Conservation (phyloP, 1,284 basidiomycete species). For the Bjerkandera adusta region DNA sequence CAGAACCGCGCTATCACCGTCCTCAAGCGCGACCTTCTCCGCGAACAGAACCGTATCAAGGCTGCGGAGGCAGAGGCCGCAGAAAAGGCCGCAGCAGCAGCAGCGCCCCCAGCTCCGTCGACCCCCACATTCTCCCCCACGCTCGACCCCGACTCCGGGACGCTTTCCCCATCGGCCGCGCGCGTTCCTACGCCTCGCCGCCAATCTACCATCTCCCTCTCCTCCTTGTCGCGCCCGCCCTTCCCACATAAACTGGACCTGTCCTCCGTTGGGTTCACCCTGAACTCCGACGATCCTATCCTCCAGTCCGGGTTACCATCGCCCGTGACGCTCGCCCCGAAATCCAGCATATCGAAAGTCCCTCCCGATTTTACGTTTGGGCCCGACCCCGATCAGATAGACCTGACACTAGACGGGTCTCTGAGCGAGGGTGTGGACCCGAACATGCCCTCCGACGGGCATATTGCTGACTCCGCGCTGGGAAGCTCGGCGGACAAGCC, state of each 20-base stretch:
- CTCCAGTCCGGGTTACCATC: slow-evolving; percentile 62
- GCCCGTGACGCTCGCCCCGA: slow-evolving; percentile 75
- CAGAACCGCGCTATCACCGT: slow-evolving; percentile 69
- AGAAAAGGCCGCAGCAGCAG: slow-evolving; percentile 21
- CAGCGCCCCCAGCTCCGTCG: slow-evolving; percentile 11
- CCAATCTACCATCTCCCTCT: slow-evolving; percentile 72
- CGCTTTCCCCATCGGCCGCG: slow-evolving; percentile 8
- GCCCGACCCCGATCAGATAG: slow-evolving; percentile 37
- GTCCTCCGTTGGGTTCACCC: slow-evolving; percentile 59
- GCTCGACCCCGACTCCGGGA: slow-evolving; percentile 13
- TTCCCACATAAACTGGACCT: slow-evolving; percentile 74
- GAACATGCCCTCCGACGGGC: slow-evolving; percentile 13
- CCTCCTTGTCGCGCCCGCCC: slow-evolving; percentile 66
- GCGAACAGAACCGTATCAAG: slow-evolving; percentile 57
- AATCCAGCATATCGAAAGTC: slow-evolving; percentile 63
- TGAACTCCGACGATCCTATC: slow-evolving; percentile 57
- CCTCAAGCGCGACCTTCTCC: slow-evolving; percentile 61
- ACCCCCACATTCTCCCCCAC: slow-evolving; percentile 21
- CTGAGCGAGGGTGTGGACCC: slow-evolving; percentile 24
- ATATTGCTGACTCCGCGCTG: slow-evolving; percentile 34
- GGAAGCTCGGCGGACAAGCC: slow-evolving; percentile 75
- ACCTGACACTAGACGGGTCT: slow-evolving; percentile 37
- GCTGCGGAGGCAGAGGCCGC: slow-evolving; percentile 34
- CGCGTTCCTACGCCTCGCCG: slow-evolving; percentile 50
- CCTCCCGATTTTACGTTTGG: slow-evolving; percentile 59